A percentile compares a stretch with the other conserved stretches of the same genome.
These are phyloP conservation scores for Crithidia brevicula DNA, from an alignment of 208 protist genomes.

Conservation along the genomic window DNA sequence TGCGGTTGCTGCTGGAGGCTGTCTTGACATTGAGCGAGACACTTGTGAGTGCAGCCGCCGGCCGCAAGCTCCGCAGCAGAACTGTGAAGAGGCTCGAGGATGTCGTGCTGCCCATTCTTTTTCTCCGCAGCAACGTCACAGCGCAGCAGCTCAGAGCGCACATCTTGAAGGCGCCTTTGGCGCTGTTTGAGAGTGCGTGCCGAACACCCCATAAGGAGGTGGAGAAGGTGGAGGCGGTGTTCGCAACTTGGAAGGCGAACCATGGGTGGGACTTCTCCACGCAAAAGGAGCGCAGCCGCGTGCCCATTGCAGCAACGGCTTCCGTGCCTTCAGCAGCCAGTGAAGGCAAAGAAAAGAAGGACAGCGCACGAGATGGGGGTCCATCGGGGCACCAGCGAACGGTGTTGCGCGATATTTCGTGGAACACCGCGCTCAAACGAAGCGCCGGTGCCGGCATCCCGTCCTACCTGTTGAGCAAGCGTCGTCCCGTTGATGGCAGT, in stretches of 20 bases:
- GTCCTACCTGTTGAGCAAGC: slow-evolving; percentile 45
- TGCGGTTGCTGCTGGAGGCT: slow-evolving; percentile 31
- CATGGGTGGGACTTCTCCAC: slow-evolving; percentile 40
- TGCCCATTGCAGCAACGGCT: background rate
- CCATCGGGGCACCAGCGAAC: background rate
- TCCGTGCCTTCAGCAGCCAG: background rate
- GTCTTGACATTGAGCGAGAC: slow-evolving; percentile 28
- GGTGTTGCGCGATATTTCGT: slow-evolving; percentile 25
- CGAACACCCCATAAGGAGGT: background rate
- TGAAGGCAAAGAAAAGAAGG: no score
- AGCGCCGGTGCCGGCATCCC: slow-evolving; percentile 33
- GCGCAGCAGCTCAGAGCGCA: slow-evolving; percentile 24
- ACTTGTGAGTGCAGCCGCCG: slow-evolving; percentile 13
- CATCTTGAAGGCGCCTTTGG: slow-evolving; percentile 19
- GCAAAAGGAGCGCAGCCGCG: background rate
- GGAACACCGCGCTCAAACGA: slow-evolving; percentile 19
- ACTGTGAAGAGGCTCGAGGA: slow-evolving; percentile 34
- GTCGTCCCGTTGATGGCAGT: slow-evolving; percentile 1
- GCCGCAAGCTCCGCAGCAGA: slow-evolving; percentile 5
- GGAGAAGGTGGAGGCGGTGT: slow-evolving; percentile 12
- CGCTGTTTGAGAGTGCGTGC: slow-evolving; percentile 9
- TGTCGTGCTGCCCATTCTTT: slow-evolving; percentile 45
- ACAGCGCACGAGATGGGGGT: background rate
- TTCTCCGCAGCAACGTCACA: slow-evolving; percentile 38
- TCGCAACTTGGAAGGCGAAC: slow-evolving; percentile 25